Evolutionary conservation across 345 rosid genomes (phyloP).

Genomic region (Leavenworthia alabamica): DNA sequence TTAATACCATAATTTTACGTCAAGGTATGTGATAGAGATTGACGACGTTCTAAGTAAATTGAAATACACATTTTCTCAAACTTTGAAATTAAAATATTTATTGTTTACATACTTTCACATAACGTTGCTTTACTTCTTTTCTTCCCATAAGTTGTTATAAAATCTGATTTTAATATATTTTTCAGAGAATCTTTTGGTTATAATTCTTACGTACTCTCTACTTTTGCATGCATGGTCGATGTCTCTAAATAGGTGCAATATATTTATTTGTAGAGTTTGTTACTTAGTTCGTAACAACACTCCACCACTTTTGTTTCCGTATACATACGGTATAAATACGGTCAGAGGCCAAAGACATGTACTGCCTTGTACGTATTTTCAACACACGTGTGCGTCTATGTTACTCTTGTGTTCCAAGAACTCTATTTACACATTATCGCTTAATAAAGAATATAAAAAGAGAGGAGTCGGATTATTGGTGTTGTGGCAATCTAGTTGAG

Average conservation of each 20-base stretch:
- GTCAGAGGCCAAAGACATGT: constrained; percentile 18
- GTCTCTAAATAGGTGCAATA: constrained; percentile 5
- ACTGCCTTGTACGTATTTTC: constrained; percentile 16
- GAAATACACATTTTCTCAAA: constrained; percentile 21
- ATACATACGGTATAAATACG: constrained; percentile 17
- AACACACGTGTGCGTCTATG: constrained; percentile 21
- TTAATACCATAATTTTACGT: constrained; percentile 22
- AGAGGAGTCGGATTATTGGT: too few relatives aligned
- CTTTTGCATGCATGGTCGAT: constrained; percentile 31
- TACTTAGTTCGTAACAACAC: constrained; percentile 6
- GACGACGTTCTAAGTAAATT: constrained; percentile 25
- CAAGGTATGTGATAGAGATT: constrained; percentile 20
- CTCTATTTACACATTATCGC: neutral
- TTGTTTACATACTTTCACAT: constrained; percentile 11
- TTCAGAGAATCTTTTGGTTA: constrained; percentile 19
- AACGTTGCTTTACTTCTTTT: constrained; percentile 27
- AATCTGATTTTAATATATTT: neutral
- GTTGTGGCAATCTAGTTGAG: too few relatives aligned
- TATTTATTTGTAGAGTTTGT: constrained; percentile 13
- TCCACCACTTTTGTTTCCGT: neutral
- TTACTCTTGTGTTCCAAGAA: constrained; percentile 11
- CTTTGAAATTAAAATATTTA: neutral
- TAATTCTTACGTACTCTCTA: constrained; percentile 17
- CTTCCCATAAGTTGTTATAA: constrained; percentile 28
- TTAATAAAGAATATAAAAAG: too few relatives aligned